Percentiles rank a stretch among this genome's conserved stretches.
Conservation (phyloP, 2,329 filamentous ascomycete genomes). For the Botrytis galanthina region DNA sequence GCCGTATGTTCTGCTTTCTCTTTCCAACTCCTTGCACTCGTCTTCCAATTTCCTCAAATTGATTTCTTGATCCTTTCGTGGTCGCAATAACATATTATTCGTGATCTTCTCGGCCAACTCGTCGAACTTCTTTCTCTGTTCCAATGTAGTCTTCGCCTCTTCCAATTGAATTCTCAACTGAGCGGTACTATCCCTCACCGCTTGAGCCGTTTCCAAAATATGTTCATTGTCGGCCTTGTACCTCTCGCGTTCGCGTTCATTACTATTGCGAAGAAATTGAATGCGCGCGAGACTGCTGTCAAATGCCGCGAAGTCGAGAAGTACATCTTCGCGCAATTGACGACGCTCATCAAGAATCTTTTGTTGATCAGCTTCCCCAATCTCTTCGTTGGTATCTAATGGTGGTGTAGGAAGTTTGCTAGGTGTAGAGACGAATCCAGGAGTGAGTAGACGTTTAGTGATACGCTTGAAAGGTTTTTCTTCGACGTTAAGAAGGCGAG, state of each 20-base stretch:
- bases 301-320: constrained; percentile 84
- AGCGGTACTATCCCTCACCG: constrained; percentile 72
- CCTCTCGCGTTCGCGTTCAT: constrained; percentile 76
- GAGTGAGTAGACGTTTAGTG: constrained; percentile 72
- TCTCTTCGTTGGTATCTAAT: constrained; percentile 51
- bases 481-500: constrained; percentile 83
- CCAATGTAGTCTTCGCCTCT: constrained; percentile 70
- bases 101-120: constrained; percentile 85
- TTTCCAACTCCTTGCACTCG: constrained; percentile 83
- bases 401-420: constrained; percentile 63
- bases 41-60: constrained; percentile 79
- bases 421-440: constrained; percentile 59
- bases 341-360: constrained; percentile 55
- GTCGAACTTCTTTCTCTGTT: constrained; percentile 81
- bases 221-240: constrained; percentile 78
- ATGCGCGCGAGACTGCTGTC: constrained; percentile 83
- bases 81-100: constrained; percentile 72
- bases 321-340: constrained; percentile 78
- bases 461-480: constrained; percentile 90
- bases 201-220: constrained; percentile 75
- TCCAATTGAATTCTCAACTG: constrained; percentile 73
- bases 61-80: constrained; percentile 77
- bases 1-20: constrained; percentile 78
- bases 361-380: constrained; percentile 46
- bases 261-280: constrained; percentile 81